phyloP scores from a whole-genome alignment of 1,284 basidiomycete species.

The Porodaedalea pini region DNA sequence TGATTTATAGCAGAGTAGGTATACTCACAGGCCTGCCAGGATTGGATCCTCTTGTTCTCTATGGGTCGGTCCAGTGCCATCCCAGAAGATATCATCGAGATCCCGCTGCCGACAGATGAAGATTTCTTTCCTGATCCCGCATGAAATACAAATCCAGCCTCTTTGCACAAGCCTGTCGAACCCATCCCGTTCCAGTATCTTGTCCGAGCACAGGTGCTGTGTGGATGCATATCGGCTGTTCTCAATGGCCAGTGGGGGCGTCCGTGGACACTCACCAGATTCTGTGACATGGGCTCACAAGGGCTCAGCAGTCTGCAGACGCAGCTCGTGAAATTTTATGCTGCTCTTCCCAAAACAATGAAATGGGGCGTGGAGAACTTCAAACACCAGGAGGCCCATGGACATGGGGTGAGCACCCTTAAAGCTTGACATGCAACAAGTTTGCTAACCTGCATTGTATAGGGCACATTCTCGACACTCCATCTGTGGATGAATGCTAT shows the following conservation, averaged over 20 bases:
- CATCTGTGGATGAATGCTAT: slow-evolving; percentile 37
- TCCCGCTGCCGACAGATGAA: slow-evolving; percentile 36
- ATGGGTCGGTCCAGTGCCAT: slow-evolving; percentile 33
- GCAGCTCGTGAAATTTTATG: slow-evolving; percentile 36
- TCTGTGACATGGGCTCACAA: slow-evolving; percentile 27
- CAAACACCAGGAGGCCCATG: slow-evolving; percentile 34
- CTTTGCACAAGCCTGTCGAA: slow-evolving; percentile 28
- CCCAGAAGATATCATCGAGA: slow-evolving; percentile 39
- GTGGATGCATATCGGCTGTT: slow-evolving; percentile 35
- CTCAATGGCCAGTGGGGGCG: slow-evolving; percentile 38
- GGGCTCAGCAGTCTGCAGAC: slow-evolving; percentile 35
- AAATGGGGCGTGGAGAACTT: slow-evolving; percentile 39
- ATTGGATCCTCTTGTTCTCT: slow-evolving; percentile 38
- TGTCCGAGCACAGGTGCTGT: slow-evolving; percentile 39
- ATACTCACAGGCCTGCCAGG: slow-evolving; percentile 24
- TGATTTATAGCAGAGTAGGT: too few relatives aligned
- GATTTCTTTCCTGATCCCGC: slow-evolving; percentile 38
- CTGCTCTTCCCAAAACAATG: slow-evolving; percentile 33
- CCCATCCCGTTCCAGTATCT: slow-evolving; percentile 37
- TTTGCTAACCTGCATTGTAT: neutral
- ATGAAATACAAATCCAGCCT: slow-evolving; percentile 26
- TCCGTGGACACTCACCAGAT: slow-evolving; percentile 33
- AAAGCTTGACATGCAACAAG: neutral
- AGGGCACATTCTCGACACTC: slow-evolving; percentile 26
- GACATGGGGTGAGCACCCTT: slow-evolving; percentile 32